Base-by-base conservation (phyloP, 306 rosid genomes). In the Fragaria vesca region DNA sequence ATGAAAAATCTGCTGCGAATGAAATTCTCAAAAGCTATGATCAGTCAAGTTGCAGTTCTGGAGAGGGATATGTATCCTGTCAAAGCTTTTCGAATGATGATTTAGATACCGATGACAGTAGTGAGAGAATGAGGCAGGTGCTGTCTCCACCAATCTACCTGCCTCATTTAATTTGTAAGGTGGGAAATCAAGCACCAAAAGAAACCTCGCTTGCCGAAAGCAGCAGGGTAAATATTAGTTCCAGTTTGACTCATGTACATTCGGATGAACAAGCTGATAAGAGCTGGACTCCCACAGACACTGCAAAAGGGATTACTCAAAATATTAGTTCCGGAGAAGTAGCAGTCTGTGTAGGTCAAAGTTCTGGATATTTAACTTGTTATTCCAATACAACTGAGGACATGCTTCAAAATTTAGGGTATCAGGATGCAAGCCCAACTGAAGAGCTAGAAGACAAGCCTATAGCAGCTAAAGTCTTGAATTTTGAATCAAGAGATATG, bases 91-190 rank as follows among this genome's bases (percentile, higher is more conserved):
- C n/a, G 18, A 77, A 76, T 69, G 85, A 80, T 60, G 50, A 21
- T 69, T 79, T 30, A 63, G 74, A 81, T 71, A 38, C 70, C 66
- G 17, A n/a, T 79, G 82, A 85, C 60, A 82, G 82, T 47, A 75
- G 46, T 42, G 90, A 89, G 79, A 77, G 71, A 67, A 79, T 32
- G 16, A 74, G 73, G 81, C 77, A 54, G 71, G 85, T 74, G 73
- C 88, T 71, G 72, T 78, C 83, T 77, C 66, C 77, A 16, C 57
- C 20, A 17, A 63, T 70, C 65, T 81, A 82, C 69, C 65, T 77
- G 55, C 83, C 80, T 87, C 86, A 83, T 83, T 84, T 75, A 75
- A 74, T 81, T 79, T 86, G 79, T 67, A 72, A 82, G 50, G 79
- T 83, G 71, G 78, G 57, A 68, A 68, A 40, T 78, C 91, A 74